Base-by-base conservation (phyloP, 2,329 filamentous ascomycete genomes). In the Meredithiella fracta region DNA sequence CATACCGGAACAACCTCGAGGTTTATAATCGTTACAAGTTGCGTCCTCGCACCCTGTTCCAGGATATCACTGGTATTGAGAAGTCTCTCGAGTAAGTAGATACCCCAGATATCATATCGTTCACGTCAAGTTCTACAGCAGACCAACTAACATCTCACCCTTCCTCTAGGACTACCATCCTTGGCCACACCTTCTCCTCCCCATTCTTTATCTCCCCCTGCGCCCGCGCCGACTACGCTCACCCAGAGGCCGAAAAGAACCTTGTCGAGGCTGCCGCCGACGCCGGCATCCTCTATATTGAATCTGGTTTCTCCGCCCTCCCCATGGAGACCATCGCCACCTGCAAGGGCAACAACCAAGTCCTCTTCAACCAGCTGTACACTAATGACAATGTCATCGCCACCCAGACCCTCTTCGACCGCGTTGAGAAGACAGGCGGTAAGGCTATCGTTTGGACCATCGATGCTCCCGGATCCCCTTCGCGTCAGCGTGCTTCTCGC, bases 1-100 rank as follows among this genome's bases (percentile, higher is more conserved):
- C 69, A 0, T 76, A 76, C 67, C 68, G 72, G 51, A 72, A 75
- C 64, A 75, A 76, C 62, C 67, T 76, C 4, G 72, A 75, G 56
- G 67, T 73, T 42, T 76, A 68, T 67, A 63, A 68, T 38, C 70
- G 72, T 58, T 71, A 70, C 54, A 67, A 68, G 42, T 64, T 75
- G 25, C 67, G 72, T 42, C 70, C 72, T 53, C 66, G 70, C 37
- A 65, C 70, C 23, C 55, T 73, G 55, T 55, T 20, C 57, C 62
- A 62, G 23, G 68, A 73, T 56, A 68, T 74, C 44, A 62, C 61
- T 7, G 62, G 62, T 11, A 62, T 69, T 20, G 68, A 69, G 38
- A 61, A 65, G 54, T 67, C 67, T 1, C 58, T 70, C 9, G 60
- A 60, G 64, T 67, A 55, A 38, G 64, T 51, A 23, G 9, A 50